Evolutionary conservation across 176 grass and related monocot genomes (phyloP).

Genomic region (Tuctoria greenei): DNA sequence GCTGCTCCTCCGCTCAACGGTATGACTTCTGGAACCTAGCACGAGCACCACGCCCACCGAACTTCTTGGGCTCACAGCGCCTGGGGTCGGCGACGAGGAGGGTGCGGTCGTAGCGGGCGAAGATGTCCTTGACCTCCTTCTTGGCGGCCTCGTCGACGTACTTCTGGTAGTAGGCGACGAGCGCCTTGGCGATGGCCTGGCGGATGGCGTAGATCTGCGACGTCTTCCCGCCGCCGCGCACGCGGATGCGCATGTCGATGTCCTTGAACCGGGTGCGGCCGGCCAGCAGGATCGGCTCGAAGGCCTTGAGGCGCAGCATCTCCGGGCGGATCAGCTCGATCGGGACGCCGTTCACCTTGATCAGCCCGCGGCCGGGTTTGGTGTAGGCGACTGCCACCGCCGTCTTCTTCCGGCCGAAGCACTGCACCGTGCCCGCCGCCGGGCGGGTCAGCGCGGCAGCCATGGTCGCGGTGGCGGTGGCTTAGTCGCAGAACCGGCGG

Average conservation of each 20-base stretch:
- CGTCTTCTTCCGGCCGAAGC: conserved; percentile 84
- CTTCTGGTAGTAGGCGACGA: conserved; percentile 82
- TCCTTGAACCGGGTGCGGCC: conserved; percentile 61
- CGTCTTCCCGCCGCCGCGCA: conserved; percentile 70
- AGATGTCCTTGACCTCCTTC: conserved; percentile 88
- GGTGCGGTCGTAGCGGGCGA: conserved; percentile 70
- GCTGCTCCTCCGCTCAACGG: conserved; percentile 59
- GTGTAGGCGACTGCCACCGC: conserved; percentile 77
- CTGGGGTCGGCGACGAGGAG: conserved; percentile 81
- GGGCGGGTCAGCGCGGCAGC: conserved; percentile 33
- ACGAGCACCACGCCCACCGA: conserved; percentile 75
- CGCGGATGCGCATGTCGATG: conserved; percentile 88
- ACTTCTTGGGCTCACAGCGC: conserved; percentile 89
- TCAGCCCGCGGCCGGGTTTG: conserved; percentile 72
- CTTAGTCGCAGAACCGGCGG: not conserved
- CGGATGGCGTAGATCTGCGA: conserved; percentile 86
- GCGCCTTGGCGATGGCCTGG: conserved; percentile 76
- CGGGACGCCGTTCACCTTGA: conserved; percentile 79
- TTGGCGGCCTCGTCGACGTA: conserved; percentile 78
- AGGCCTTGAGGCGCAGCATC: conserved; percentile 73
- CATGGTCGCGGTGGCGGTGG: conserved; percentile 21
- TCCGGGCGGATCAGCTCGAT: conserved; percentile 83
- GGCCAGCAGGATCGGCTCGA: conserved; percentile 73
- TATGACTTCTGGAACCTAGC: conserved; percentile 81
- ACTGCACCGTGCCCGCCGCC: conserved; percentile 55